These are phyloP conservation scores for Metarhizium album DNA, from an alignment of 2,329 filamentous ascomycete genomes.

Conservation along the genomic window DNA sequence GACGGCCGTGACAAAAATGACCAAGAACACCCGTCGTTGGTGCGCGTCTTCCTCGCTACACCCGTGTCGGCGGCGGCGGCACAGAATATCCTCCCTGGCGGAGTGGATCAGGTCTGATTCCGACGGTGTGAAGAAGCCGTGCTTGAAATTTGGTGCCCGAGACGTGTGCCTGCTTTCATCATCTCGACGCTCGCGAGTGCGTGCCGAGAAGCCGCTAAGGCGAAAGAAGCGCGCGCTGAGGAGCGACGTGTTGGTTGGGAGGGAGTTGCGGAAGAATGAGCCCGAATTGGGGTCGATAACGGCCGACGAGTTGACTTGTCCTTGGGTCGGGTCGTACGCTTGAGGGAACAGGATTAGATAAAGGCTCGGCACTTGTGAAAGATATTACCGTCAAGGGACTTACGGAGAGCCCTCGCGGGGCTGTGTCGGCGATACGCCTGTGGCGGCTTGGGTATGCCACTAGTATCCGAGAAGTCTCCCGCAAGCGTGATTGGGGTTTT, in stretches of 20 bases:
- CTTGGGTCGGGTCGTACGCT: background rate
- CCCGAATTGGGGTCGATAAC: conserved; percentile 1
- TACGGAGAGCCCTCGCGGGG: conserved; percentile 3
- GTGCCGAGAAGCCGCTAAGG: conserved; percentile 15
- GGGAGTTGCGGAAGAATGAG: conserved; percentile 7
- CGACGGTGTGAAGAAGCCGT: conserved; percentile 17
- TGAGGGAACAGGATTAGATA: background rate
- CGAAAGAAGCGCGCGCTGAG: conserved; percentile 11
- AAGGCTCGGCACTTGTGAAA: background rate
- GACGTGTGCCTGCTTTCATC: background rate
- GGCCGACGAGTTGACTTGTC: conserved; percentile 4
- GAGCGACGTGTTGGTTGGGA: conserved; percentile 7
- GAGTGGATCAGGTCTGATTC: conserved; percentile 21
- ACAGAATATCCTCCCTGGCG: conserved; percentile 19
- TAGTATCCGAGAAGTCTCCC: conserved; percentile 3
- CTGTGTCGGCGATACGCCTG: background rate
- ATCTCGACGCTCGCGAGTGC: conserved; percentile 5
- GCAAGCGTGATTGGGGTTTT: conserved; percentile 16
- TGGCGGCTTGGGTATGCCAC: conserved; percentile 1
- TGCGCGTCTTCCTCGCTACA: conserved; percentile 17
- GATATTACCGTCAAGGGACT: background rate
- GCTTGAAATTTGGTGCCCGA: conserved; percentile 5
- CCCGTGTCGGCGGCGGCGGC: conserved; percentile 17
- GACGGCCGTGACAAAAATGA: conserved; percentile 27
- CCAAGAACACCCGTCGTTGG: conserved; percentile 26